A percentile compares a stretch with the other conserved stretches of the same genome.
These are phyloP conservation scores for Pyrus communis DNA, from an alignment of 306 rosid species.

Conservation along the genomic window DNA sequence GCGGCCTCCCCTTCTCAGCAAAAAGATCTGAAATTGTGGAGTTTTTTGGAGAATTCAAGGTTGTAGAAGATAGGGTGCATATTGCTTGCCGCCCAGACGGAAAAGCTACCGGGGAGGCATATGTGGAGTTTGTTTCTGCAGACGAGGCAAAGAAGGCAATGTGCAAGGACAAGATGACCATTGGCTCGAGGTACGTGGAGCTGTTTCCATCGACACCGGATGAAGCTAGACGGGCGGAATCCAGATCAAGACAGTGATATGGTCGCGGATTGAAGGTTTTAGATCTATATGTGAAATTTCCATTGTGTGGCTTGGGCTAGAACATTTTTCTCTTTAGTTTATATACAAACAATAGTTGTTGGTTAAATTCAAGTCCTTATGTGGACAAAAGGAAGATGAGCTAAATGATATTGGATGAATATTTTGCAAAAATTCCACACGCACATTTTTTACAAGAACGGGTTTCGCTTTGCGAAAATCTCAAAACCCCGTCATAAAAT, in stretches of 20 bases:
- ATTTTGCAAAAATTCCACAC: too few relatives aligned
- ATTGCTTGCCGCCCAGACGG: constrained; percentile 96
- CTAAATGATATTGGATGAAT: too few relatives aligned
- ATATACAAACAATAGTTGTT: background rate
- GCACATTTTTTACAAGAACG: background rate
- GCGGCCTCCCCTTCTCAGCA: constrained; percentile 80
- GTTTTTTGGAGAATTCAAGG: constrained; percentile 68
- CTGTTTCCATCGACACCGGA: constrained; percentile 95
- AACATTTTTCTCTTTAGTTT: background rate
- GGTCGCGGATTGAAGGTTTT: background rate
- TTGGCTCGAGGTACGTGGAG: constrained; percentile 97
- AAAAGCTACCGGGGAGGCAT: constrained; percentile 97
- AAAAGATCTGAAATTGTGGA: constrained; percentile 64
- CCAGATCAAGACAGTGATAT: constrained; percentile 87
- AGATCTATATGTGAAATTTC: background rate
- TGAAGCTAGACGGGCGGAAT: constrained; percentile 94
- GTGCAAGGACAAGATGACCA: constrained; percentile 95
- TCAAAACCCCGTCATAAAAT: too few relatives aligned
- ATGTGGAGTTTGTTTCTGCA: constrained; percentile 74
- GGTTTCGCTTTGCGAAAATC: too few relatives aligned
- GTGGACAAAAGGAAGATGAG: background rate
- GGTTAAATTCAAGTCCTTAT: background rate
- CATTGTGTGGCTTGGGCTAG: background rate
- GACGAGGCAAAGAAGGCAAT: constrained; percentile 94
- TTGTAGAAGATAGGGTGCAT: constrained; percentile 69